Conservation (phyloP, 129 eudicot species). For the Saussurea involucrata region DNA sequence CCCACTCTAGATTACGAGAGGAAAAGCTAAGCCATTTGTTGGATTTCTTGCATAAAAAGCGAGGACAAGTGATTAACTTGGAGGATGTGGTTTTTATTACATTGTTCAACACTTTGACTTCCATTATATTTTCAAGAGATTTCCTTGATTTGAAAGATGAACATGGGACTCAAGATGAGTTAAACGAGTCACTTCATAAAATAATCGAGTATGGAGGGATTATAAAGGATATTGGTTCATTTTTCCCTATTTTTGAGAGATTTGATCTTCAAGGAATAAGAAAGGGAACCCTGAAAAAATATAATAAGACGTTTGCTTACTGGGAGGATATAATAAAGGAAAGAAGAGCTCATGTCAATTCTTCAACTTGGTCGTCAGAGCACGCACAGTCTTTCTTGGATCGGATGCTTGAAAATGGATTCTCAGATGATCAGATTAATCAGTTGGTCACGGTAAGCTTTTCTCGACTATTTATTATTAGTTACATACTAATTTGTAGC, state of each 20-base stretch:
- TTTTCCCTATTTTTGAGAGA: constrained; percentile 28
- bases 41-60: constrained; percentile 5
- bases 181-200: not conserved
- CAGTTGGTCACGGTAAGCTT: not conserved
- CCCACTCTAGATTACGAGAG: constrained; percentile 17
- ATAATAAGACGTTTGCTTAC: not conserved
- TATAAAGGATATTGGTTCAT: constrained; percentile 9
- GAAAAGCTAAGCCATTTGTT: constrained; percentile 9
- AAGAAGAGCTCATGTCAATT: not conserved
- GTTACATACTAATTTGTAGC: not conserved
- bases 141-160: constrained; percentile 1
- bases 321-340: constrained; percentile 29
- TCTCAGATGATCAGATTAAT: not conserved
- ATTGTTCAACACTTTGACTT: not conserved
- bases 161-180: not conserved
- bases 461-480: not conserved
- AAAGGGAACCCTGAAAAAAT: constrained; percentile 1
- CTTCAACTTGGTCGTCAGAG: not conserved
- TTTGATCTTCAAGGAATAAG: constrained; percentile 30
- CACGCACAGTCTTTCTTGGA: constrained; percentile 5
- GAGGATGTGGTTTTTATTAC: no score
- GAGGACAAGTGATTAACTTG: constrained; percentile 25
- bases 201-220: not conserved
- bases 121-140: constrained; percentile 2
- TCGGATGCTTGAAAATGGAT: constrained; percentile 4